Evolutionary conservation across 2,329 filamentous ascomycete species (phyloP), one percentile per base, ranked within the genome.

Genomic region (Nothophaeocryptopus gaeumannii): DNA sequence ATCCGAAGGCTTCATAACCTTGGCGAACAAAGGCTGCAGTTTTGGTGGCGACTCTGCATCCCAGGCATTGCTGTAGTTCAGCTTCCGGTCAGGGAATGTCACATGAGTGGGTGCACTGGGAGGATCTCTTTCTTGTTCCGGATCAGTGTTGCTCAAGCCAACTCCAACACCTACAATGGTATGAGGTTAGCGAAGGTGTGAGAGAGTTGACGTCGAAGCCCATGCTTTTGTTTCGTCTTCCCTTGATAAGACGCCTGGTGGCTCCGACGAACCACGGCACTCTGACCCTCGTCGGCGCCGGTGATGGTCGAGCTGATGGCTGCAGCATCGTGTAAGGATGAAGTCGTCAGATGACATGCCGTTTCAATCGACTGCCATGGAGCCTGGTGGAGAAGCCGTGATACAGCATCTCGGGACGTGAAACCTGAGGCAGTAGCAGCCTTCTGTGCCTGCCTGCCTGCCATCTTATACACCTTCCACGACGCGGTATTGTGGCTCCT

Each of bases 1-100:
- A 60, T 74, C 73, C 13, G 67, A 65, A 20, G 71, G 70, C 53
- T 70, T 73, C 47, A 65, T 64, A 34, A 76, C 56, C 45, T 51
- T 59, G 14, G 70, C 55, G 49, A 77, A 76, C 33, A 80, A 69
- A 15, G 69, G 59, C 46, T 69, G 62, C 40, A 78, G 67, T 11
- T 76, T 66, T n/a, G 61, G 74, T 58, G 54, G 67, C 12, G 52
- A 47, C 16, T 49, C 39, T 5, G 49, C 40, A 20, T 54, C 34
- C 59, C 63, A 64, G 26, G 40, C 33, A 8, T 42, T 13, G 35
- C 30, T 40, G 33, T 32, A 13, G n/a, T 29, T 40, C n/a, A 44
- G 12, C 30, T 35, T 34, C 14, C 50, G 49, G 5, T 40, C 29
- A 29, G 65, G 65, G 38, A 67, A 65, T 8, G 53, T 55, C 8